Base-by-base conservation (phyloP, 108 stramenopile genomes). In the Skeletonema potamos region DNA sequence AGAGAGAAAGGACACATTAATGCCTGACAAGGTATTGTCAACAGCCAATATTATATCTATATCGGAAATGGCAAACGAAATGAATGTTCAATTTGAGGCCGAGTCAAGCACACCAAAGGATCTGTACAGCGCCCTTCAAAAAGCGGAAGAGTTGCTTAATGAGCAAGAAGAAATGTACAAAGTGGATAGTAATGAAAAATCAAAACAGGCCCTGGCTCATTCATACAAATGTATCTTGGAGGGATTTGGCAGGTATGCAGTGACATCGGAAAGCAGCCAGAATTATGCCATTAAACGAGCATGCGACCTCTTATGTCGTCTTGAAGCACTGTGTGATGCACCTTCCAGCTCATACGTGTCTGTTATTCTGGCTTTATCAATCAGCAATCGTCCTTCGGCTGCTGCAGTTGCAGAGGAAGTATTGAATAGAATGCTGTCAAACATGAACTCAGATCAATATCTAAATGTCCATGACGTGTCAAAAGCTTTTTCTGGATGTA, bases 221-320 rank as follows among this genome's bases (percentile, higher is more conserved):
- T 32, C 59, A 18, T 69, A 69, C 55, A 36, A 54, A 27, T 56
- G 57, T 28, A 60, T 81, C 11, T 58, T 65, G 29, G 80, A 81
- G 55, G 69, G 73, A 24, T 81, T 69, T 68, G 80, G 73, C n/a
- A 70, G 69, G 74, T 65, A 57, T 70, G 73, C 80, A 27, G 73
- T 81, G 3, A 34, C 62, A 3, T 59, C 58, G 17, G 33, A 22
- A 18, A 59, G 18, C n/a, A 30, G 36, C 17, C 17, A 59, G 32
- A 13, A 79, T 48, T 3, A 64, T 39, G 67, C 79, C 37, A 73
- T 80, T 6, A 64, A 27, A 27, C 79, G 79, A n/a, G 61, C 79
- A 27, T 63, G 60, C 27, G 72, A 80, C 27, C 57, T 80, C 0
- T 58, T 80, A 22, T 54, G 44, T 29, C 36, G 41, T 12, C 63